Evolutionary conservation across 805 yeast genomes (phyloP).

Genomic region (Diddensiella caesifluorescens): DNA sequence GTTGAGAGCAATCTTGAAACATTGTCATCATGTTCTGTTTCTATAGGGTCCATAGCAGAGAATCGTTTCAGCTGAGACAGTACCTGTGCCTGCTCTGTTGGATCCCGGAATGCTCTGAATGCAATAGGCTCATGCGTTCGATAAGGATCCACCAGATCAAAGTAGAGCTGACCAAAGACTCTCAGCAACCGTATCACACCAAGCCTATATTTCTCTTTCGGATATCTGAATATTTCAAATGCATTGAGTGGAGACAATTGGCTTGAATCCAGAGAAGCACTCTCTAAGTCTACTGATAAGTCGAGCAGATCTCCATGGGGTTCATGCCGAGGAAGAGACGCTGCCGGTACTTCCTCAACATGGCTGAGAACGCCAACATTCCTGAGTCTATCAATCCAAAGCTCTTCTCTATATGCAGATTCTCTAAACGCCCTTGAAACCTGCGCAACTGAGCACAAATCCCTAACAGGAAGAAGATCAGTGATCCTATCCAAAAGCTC

Average conservation of each 20-base stretch:
- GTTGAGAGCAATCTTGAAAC: slow-evolving; percentile 44
- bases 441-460: slow-evolving; percentile 36
- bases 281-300: not conserved
- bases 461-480: slow-evolving; percentile 24
- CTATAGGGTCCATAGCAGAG: slow-evolving; percentile 34
- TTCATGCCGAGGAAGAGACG: not conserved
- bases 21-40: slow-evolving; percentile 33
- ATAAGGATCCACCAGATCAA: slow-evolving; percentile 39
- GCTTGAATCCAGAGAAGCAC: not conserved
- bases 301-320: slow-evolving; percentile 1
- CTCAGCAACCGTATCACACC: slow-evolving; percentile 29
- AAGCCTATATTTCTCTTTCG: slow-evolving; percentile 17
- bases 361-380: slow-evolving; percentile 7
- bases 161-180: slow-evolving; percentile 40
- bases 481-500: slow-evolving; percentile 8
- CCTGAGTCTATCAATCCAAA: slow-evolving; percentile 16
- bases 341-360: not conserved
- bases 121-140: slow-evolving; percentile 39
- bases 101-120: slow-evolving; percentile 44
- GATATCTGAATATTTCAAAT: slow-evolving; percentile 14
- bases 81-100: slow-evolving; percentile 47
- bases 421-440: slow-evolving; percentile 38
- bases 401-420: slow-evolving; percentile 36
- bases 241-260: slow-evolving; percentile 13
- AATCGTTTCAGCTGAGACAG: slow-evolving; percentile 39